Evolutionary conservation across 345 rosid species (phyloP), one percentile per base, ranked within the genome.

Genomic region (Hypericum androsaemum): DNA sequence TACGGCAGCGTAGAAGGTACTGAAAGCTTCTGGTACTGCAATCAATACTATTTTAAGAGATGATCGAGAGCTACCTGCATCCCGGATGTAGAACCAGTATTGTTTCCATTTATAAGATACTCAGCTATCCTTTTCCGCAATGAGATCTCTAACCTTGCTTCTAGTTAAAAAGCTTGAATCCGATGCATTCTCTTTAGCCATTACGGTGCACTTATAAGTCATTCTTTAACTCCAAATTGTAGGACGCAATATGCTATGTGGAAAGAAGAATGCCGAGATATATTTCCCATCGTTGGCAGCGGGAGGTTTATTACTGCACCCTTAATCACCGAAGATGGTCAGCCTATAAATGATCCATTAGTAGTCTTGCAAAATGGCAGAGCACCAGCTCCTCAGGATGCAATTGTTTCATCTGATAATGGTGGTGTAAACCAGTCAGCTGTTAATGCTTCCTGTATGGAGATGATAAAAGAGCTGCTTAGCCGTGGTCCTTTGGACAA

Each of bases 241-340:
- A 94, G 99, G 78, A 45, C 47, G 39, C 80, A 84, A 63, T 88
- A 94, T 79, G 71, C 69, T 42, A 63, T 65, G 47, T 88, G 95
- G 97, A 94, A 94, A 59, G 77, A 77, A 37, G 97, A 76, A 59
- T 89, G 99, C 61, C 54, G 65, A 11, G 61, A 73, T 63, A 76
- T 73, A 64, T 94, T 86, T 71, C 92, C 96, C 1, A 76, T 88
- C 46, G 66, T 86, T 7, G 99, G 97, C 56, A 88, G 97, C 65
- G 96, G 99, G 16, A 78, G 73, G 39, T 84, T 70, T 60, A 71
- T 88, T 43, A 88, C 99, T 16, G 95, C 99, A 28, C 99, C 99
- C 53, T 84, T 82, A 56, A 80, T 94, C 53, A 78, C 95, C 7
- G 89, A 79, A 47, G 80, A 80, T 52, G 95, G 96, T 60, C 79